Evolutionary conservation across 768 basidiomycete species (phyloP).

Genomic region (Phylloporus arenicola): DNA sequence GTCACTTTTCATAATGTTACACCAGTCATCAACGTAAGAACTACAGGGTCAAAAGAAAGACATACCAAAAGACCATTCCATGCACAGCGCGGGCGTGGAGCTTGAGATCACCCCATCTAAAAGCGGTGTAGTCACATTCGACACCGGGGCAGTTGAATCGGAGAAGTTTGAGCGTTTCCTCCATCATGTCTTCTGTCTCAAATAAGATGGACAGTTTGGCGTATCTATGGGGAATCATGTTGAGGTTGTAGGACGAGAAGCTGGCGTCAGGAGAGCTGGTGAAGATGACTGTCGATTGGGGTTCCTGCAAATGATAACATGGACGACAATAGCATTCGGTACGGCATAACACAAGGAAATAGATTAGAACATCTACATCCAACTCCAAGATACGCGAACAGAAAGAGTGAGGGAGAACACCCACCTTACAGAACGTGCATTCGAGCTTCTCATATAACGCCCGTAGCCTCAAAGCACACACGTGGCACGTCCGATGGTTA

Average conservation of each 20-base stretch:
- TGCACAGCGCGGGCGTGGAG: slow-evolving; percentile 76
- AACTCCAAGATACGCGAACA: not conserved
- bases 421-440: slow-evolving; percentile 95
- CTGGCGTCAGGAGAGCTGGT: slow-evolving; percentile 57
- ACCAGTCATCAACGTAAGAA: not conserved
- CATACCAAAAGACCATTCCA: slow-evolving; percentile 73
- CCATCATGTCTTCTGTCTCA: slow-evolving; percentile 91
- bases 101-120: slow-evolving; percentile 87
- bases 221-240: slow-evolving; percentile 59
- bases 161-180: slow-evolving; percentile 84
- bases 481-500: slow-evolving; percentile 93
- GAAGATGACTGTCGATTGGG: slow-evolving; percentile 68
- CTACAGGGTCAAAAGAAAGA: not conserved
- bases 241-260: slow-evolving; percentile 55
- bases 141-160: slow-evolving; percentile 90
- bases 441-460: slow-evolving; percentile 91
- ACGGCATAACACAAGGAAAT: not conserved
- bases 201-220: slow-evolving; percentile 73
- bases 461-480: slow-evolving; percentile 81
- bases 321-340: not conserved
- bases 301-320: slow-evolving; percentile 42
- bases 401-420: not conserved
- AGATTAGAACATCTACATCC: not conserved
- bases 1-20: slow-evolving; percentile 45
- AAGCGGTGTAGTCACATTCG: slow-evolving; percentile 76